Base-by-base conservation (phyloP, 176 grass and related monocot species). In the Eleusine indica region DNA sequence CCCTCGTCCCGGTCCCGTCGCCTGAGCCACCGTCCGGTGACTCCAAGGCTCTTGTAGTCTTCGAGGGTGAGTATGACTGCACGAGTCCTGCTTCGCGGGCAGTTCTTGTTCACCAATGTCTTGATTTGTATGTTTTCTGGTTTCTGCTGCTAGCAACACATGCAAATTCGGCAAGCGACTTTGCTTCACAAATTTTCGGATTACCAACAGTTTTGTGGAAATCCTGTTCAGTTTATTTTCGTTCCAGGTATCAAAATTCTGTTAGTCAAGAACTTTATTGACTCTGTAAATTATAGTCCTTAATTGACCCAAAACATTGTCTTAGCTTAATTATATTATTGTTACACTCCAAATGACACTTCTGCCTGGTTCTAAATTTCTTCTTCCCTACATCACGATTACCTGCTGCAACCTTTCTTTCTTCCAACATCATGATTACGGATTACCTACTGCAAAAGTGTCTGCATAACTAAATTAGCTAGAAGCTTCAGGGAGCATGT, bases 31-130 rank as follows among this genome's bases (percentile, higher is more conserved):
- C 57, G 69, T 43, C 17, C 21, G 70, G 53, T 48, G 70, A 81
- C 68, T 67, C 77, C 69, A 87, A 48, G 68, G 85, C 70, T 54
- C 70, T 81, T 2, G 68, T 81, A 78, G 69, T 81, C 70, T 71
- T 87, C 5, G 85, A 81, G 32, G 80, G 85, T 87, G 62, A 81
- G 85, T 82, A 64, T 16, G 39, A 4, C 13, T 66, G 85, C 77
- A 64, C 10, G 22, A 4, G 29, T 37, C 29, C 64, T 66, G 28
- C 64, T 75, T n/a, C 11, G 35, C 21, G 9, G 17, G 0, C 7
- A 12, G 7, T 71, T 82, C 67, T 82, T 62, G 39, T 73, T 72
- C 6, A 70, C n/a, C 25, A 25, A 25, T 44, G n/a, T 60, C 38
- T 13, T 30, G 78, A 68, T 29, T 44, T 66, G 6, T 52, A 9